Evolutionary conservation across 1,139 yeast species (phyloP), one percentile per base, ranked within the genome.

Genomic region (Geotrichum macrosporum): DNA sequence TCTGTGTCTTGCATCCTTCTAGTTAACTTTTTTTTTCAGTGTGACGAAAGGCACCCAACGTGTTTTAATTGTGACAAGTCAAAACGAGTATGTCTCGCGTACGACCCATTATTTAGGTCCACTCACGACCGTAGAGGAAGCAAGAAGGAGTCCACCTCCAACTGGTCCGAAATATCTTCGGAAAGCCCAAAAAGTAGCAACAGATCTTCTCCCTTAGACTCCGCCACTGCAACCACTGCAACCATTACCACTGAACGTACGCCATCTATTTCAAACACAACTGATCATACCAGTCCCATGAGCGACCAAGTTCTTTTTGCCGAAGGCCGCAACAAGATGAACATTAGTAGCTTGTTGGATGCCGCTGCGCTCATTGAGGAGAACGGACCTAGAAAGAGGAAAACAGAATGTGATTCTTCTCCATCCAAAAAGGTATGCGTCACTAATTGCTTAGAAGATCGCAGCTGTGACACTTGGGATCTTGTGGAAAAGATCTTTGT

Each of bases 51-150:
- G 44, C 83, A 80, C 56, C 92, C 92, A 1, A 73, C 75, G 44
- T 84, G 94, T 60, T 72, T 70, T 58, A 84, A 84, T 62, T 84
- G 94, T 62, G 84, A 79, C 57, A 75, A 84, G 53, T 74, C 82
- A 39, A 78, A 78, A 50, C 79, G 84, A 54, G 75, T 76, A 12
- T 84, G 94, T 58, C 67, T 81, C 10, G 88, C 87, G 2, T 82
- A 82, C 60, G 85, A 61, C 53, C 66, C 69, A 1, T 52, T 66
- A 8, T 66, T 66, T 46, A 50, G 52, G 10, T 37, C 47, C 21
- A 50, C 52, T 10, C 51, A 50, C 16, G 60, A 56, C 32, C 54
- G 57, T 33, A 48, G 16, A 31, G 35, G 19, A 16, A 13, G 9
- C 19, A 31, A 15, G 35, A 12, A 31, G 12, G 35, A 16, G 27